Evolutionary conservation across 441 rosid genomes (phyloP).

Genomic region (Rhodomyrtus psidioides): DNA sequence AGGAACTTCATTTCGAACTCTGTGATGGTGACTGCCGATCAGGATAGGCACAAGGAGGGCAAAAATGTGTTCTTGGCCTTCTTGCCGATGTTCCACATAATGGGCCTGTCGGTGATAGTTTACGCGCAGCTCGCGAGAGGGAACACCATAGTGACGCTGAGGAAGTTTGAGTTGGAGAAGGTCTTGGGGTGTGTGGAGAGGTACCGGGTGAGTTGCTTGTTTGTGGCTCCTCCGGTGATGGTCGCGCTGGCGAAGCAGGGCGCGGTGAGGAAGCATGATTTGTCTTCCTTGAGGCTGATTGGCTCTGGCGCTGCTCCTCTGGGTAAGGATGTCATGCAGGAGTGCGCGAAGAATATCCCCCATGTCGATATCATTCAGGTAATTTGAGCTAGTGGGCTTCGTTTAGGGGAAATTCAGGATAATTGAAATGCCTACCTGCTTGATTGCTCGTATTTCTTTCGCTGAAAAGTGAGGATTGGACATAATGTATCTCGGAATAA

Average conservation of each 20-base stretch:
- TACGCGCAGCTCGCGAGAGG: conserved; percentile 14
- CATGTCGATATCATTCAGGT: conserved; percentile 11
- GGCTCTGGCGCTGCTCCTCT: conserved; percentile 19
- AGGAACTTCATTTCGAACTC: conserved; percentile 2
- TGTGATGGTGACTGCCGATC: conserved; percentile 9
- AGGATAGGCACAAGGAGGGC: conserved; percentile 6
- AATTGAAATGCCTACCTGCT: background rate
- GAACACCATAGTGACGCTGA: conserved; percentile 8
- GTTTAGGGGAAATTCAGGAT: background rate
- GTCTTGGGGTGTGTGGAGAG: conserved; percentile 11
- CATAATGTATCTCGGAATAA: background rate
- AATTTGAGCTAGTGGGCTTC: background rate
- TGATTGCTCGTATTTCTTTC: background rate
- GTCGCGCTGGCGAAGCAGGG: conserved; percentile 6
- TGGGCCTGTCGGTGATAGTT: background rate
- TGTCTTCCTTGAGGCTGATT: conserved; percentile 9
- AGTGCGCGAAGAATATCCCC: background rate
- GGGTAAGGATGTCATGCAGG: conserved; percentile 12
- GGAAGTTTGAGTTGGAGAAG: conserved; percentile 17
- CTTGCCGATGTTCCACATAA: conserved; percentile 17
- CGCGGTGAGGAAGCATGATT: conserved; percentile 1
- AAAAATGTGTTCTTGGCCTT: conserved; percentile 9
- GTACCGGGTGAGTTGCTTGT: background rate
- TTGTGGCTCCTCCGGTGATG: conserved; percentile 17
- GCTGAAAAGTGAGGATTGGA: background rate